Evolutionary conservation across 2,329 filamentous ascomycete species (phyloP), one percentile per base, ranked within the genome.

Genomic region (Alternaria sp.): DNA sequence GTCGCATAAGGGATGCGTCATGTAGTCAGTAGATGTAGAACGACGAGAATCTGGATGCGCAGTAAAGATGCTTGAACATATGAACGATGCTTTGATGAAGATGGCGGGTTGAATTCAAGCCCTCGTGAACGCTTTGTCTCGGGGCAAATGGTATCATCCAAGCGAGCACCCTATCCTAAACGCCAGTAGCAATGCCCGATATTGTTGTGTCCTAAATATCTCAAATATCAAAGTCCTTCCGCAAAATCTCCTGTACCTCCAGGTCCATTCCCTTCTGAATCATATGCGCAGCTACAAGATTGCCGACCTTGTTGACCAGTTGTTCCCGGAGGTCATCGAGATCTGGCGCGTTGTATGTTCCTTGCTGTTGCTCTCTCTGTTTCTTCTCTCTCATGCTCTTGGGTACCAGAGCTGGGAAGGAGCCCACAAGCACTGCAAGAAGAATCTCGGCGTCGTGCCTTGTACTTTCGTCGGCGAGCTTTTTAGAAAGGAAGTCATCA

Each of bases 371-470:
- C n/a, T 69, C 66, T 9, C 74, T 71, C 52, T 83, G 80, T 57
- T 84, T 84, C 25, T 22, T 41, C 32, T 58, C 54, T n/a, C 49
- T 49, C 18, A 41, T 34, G 28, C 18, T 51, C 14, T 58, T 61
- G 14, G 59, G 54, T 7, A 61, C 54, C 11, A 92, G 71, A 6
- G 80, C 82, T 30, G 83, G 80, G 56, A 92, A 77, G 0, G 85
- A 84, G 54, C 82, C 81, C 32, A 90, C 73, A 16, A 92, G 79
- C 2, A 86, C 85, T 6, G 73, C 80, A 14, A 90, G 77, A 1
- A 92, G 85, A 70, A 85, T 85, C 67, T 89, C 86, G 0, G 87
- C 86, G 63, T 90, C 87, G 7, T 83, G 81, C 59, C 82, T 85
- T 66, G 84, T 85, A 22, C 81, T 76, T n/a, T 84, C 82, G 54